phyloP scores from a whole-genome alignment of 73 alveolate genomes.

The Paramecium biaurelia region DNA sequence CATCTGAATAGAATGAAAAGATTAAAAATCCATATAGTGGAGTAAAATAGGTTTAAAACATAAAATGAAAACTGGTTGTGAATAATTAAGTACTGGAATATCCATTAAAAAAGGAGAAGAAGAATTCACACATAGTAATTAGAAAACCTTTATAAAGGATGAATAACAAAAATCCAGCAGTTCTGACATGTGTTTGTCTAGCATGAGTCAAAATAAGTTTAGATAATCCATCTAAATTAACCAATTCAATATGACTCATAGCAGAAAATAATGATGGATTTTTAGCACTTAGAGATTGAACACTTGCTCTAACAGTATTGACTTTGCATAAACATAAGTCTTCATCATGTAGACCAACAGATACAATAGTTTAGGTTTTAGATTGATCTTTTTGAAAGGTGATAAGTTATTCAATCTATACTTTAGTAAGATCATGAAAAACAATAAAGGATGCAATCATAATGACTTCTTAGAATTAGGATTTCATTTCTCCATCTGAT shows the following conservation, averaged over 20 bases:
- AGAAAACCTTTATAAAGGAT: constrained; percentile 2
- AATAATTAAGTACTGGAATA: not conserved
- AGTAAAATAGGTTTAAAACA: constrained; percentile 22
- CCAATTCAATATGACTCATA: constrained; percentile 9
- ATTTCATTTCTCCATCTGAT: not conserved
- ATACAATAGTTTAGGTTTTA: not conserved
- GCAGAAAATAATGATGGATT: not conserved
- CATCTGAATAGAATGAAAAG: constrained; percentile 35
- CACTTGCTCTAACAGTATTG: constrained; percentile 21
- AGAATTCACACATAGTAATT: constrained; percentile 49
- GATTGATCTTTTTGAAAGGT: not conserved
- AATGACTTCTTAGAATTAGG: not conserved
- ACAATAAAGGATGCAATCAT: constrained; percentile 31
- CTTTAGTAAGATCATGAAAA: not conserved
- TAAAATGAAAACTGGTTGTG: constrained; percentile 40
- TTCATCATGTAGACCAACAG: constrained; percentile 7
- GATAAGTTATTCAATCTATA: not conserved
- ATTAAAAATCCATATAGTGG: not conserved
- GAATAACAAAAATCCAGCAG: constrained; percentile 31
- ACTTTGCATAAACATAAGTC: constrained; percentile 7
- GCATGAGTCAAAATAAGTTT: constrained; percentile 27
- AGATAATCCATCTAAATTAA: constrained; percentile 16
- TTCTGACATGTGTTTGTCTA: constrained; percentile 23
- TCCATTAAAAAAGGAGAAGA: constrained; percentile 43
- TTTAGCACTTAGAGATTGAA: not conserved